Percentiles rank a stretch among this genome's conserved stretches.
These are phyloP conservation scores for Diaporthe sp. DNA, from an alignment of 2,329 filamentous ascomycete genomes.

Conservation along the genomic window DNA sequence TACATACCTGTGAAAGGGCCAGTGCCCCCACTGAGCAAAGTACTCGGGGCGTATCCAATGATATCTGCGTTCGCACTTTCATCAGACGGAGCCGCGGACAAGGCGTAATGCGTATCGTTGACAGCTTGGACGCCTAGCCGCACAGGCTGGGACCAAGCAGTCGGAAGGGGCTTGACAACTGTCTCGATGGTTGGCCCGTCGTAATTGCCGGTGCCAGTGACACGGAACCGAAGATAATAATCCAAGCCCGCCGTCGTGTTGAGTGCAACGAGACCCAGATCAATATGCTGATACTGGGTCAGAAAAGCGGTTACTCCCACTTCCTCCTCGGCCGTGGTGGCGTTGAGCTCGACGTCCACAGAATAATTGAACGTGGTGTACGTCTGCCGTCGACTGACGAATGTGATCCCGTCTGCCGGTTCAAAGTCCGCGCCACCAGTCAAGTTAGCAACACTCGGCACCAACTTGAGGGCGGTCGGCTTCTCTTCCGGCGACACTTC, in stretches of 20 bases:
- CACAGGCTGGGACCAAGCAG: conserved; percentile 41
- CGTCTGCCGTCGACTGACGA: conserved; percentile 39
- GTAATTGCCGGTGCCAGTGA: conserved; percentile 26
- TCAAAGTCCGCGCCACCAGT: conserved; percentile 38
- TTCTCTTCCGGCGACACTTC: conserved; percentile 37
- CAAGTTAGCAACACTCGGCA: conserved; percentile 42
- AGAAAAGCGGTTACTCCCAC: conserved; percentile 48
- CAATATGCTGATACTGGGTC: conserved; percentile 46
- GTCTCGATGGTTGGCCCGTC: conserved; percentile 12
- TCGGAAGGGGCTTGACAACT: conserved; percentile 38
- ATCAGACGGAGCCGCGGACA: conserved; percentile 41
- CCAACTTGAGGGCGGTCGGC: conserved; percentile 37
- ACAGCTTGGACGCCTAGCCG: conserved; percentile 43
- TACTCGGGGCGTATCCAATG: conserved; percentile 43
- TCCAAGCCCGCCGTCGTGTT: conserved; percentile 17
- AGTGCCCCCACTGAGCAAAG: conserved; percentile 46
- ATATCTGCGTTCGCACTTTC: conserved; percentile 34
- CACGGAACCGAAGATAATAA: conserved; percentile 39
- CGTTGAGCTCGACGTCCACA: conserved; percentile 42
- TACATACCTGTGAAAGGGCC: conserved; percentile 36
- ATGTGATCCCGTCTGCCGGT: conserved; percentile 37
- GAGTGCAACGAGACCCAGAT: conserved; percentile 43
- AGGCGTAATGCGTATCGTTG: conserved; percentile 43
- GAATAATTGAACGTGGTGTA: conserved; percentile 45
- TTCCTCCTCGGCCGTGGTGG: conserved; percentile 41